Conservation (phyloP, 139 green algal genomes). For the Tetratostichococcus sp. region DNA sequence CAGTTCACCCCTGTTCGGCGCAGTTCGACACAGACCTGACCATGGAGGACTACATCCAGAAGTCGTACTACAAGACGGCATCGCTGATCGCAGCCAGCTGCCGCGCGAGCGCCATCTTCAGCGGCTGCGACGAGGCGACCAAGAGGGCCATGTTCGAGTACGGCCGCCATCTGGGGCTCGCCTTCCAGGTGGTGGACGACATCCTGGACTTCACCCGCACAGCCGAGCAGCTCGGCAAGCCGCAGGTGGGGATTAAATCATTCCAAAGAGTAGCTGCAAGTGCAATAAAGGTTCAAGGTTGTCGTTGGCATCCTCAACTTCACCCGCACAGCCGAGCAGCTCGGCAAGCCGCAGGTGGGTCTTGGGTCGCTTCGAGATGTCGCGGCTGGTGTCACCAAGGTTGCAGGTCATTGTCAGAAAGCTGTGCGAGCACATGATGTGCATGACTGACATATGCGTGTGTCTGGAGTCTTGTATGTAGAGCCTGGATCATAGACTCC, state of each 20-base stretch:
- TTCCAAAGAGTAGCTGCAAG: no score
- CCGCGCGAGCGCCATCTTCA: conserved; percentile 86
- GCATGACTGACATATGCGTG: no score
- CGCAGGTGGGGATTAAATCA: conserved; percentile 44
- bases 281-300: no score
- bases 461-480: no score
- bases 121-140: conserved; percentile 42
- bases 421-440: no score
- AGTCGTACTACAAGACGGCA: conserved; percentile 98
- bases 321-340: conserved; percentile 86
- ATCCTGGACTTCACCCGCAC: conserved; percentile 98
- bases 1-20: background rate
- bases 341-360: conserved; percentile 88
- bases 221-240: conserved; percentile 92
- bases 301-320: conserved; percentile 94
- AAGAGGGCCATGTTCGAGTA: conserved; percentile 95
- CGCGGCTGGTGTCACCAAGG: no score
- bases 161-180: conserved; percentile 92
- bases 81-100: conserved; percentile 95
- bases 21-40: conserved; percentile 90
- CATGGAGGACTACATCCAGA: conserved; percentile 88
- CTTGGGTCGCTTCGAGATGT: no score
- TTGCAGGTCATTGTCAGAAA: no score
- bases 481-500: no score
- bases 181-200: conserved; percentile 98